Percentiles rank a stretch among this genome's conserved stretches.
Evolutionary conservation across 139 green algal genomes (phyloP).

Genomic region (Pycnococcus provasolii): DNA sequence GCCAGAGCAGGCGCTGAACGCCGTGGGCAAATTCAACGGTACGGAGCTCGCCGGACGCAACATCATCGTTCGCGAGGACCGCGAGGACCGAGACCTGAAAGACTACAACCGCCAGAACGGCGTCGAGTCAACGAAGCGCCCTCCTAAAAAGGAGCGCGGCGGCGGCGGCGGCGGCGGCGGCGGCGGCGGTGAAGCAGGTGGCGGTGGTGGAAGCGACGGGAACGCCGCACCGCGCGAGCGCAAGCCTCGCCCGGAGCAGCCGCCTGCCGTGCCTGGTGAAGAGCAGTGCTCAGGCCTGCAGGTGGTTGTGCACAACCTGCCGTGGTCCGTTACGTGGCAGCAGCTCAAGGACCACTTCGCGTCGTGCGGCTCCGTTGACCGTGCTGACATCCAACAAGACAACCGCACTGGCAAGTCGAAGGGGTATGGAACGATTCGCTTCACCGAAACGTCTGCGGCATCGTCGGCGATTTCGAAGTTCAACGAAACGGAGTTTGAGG

Average conservation of each 20-base stretch:
- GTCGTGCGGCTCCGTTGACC: conserved; percentile 28
- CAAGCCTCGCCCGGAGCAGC: not conserved
- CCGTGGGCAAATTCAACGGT: conserved; percentile 37
- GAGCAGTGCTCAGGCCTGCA: conserved; percentile 26
- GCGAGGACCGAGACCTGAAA: conserved; percentile 24
- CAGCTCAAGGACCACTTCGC: conserved; percentile 48
- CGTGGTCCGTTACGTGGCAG: conserved; percentile 45
- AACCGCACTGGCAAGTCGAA: not conserved
- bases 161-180: not conserved
- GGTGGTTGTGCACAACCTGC: conserved; percentile 55
- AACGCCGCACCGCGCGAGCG: conserved; percentile 16
- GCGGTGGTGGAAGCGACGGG: conserved; percentile 1
- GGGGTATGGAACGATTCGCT: conserved; percentile 87
- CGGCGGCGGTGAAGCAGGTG: not conserved
- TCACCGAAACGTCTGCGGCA: conserved; percentile 65
- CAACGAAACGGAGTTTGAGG: conserved; percentile 69
- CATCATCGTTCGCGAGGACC: conserved; percentile 46
- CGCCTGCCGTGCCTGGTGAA: conserved; percentile 32
- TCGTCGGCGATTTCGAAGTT: conserved; percentile 23
- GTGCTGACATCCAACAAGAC: conserved; percentile 36
- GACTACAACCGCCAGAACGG: conserved; percentile 14
- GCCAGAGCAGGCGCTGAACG: conserved; percentile 41
- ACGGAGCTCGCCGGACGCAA: conserved; percentile 34
- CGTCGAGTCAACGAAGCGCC: not conserved
- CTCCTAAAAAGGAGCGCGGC: not conserved